Base-by-base conservation (phyloP, 306 rosid genomes). In the Aeschynomene evenia region DNA sequence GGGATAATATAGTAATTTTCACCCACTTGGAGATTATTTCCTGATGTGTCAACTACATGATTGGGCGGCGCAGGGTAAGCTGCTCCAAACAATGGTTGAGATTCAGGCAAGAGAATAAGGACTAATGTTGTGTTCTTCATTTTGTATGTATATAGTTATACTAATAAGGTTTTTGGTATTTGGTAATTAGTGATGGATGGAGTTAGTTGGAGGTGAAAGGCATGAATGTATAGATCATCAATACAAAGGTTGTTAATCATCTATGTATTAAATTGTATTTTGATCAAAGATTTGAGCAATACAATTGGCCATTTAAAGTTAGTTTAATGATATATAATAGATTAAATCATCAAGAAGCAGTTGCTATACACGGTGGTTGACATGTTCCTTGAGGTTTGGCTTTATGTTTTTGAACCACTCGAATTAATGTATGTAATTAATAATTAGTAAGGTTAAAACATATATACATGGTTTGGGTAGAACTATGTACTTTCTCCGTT, bases 21-120 rank as follows among this genome's bases (percentile, higher is more conserved):
- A 50, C 40, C 51, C 2, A 33, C 54, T 11, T 28, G 72, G 49
- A 87, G 75, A 0, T 22, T 59, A 6, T 66, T 19, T 4, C 83
- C 86, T 1, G 31, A 19, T 10, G 63, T 69, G 64, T 82, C 92
- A n/a, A 72, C 50, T 42, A 85, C 89, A n/a, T n/a, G n/a, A n/a
- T 15, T 66, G 37, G 8, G 0, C 66, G 63, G 37, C 36, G 0
- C 66, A 49, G 0, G 75, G 77, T 33, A 60, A 37, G 72, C 63
- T n/a, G 69, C 63, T 19, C 75, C 49, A 7, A 31, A 51, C 6
- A 39, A 36, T 13, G 66, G 70, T n/a, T 69, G 73, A 20, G 74
- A 8, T n/a, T n/a, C n/a, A n/a, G n/a, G n/a, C n/a, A n/a, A n/a
- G n/a, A n/a, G n/a, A n/a, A n/a, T n/a, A 68, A 82, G 79, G 43